phyloP scores from a whole-genome alignment of 108 stramenopile genomes.

The Fistulifera pelliculosa region DNA sequence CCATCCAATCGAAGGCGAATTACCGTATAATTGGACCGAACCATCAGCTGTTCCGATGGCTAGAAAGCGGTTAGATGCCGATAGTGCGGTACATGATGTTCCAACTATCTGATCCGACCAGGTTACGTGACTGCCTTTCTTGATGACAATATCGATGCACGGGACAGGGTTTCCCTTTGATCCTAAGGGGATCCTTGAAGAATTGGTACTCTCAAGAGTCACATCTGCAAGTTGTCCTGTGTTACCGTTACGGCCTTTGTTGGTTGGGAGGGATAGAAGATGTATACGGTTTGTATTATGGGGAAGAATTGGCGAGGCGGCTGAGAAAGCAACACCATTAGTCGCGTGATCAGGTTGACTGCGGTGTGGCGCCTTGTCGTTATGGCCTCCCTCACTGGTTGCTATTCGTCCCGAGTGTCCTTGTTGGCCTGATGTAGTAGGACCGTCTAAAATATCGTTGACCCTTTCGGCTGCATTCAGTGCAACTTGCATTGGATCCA shows the following conservation, averaged over 20 bases:
- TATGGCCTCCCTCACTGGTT: slow-evolving; percentile 15
- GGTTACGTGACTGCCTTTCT: slow-evolving; percentile 27
- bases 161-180: slow-evolving; percentile 31
- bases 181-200: slow-evolving; percentile 25
- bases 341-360: slow-evolving; percentile 46
- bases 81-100: slow-evolving; percentile 50
- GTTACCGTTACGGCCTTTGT: background rate
- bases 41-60: slow-evolving; percentile 74
- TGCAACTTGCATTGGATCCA: slow-evolving; percentile 44
- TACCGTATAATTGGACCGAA: slow-evolving; percentile 63
- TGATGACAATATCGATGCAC: slow-evolving; percentile 52
- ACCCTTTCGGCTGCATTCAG: slow-evolving; percentile 47
- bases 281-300: slow-evolving; percentile 49
- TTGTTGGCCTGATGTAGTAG: background rate
- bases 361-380: slow-evolving; percentile 53
- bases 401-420: background rate
- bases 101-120: slow-evolving; percentile 72
- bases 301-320: slow-evolving; percentile 17
- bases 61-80: slow-evolving; percentile 35
- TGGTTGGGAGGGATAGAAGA: slow-evolving; percentile 40
- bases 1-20: slow-evolving; percentile 72
- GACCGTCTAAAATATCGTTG: slow-evolving; percentile 16
- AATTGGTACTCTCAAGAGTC: slow-evolving; percentile 67
- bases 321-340: background rate
- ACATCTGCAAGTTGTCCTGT: slow-evolving; percentile 3